Percentiles rank a stretch among this genome's conserved stretches.
phyloP scores from a whole-genome alignment of 164 flowering plant genomes.

The Vitis amurensis region DNA sequence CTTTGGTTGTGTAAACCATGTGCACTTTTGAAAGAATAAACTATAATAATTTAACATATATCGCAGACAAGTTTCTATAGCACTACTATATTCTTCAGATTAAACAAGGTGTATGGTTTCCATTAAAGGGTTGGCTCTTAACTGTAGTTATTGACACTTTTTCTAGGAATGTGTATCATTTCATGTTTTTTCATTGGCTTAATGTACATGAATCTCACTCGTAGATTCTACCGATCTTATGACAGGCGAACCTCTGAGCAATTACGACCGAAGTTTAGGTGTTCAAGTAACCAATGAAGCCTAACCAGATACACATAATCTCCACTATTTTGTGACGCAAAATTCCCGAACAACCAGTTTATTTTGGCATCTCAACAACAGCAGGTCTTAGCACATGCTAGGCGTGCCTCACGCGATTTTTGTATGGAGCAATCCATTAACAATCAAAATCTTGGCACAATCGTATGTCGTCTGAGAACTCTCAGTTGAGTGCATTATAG shows the following conservation, averaged over 20 bases:
- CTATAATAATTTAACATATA: too few relatives aligned
- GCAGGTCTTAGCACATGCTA: slow-evolving; percentile 71
- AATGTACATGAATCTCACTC: not conserved
- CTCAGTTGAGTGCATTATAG: too few relatives aligned
- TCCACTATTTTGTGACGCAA: too few relatives aligned
- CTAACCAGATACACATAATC: too few relatives aligned
- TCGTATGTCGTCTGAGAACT: too few relatives aligned
- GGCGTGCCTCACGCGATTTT: too few relatives aligned
- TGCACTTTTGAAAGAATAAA: too few relatives aligned
- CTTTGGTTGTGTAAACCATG: too few relatives aligned
- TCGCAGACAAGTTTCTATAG: too few relatives aligned
- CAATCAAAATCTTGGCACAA: slow-evolving; percentile 60
- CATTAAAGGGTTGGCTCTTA: slow-evolving; percentile 88
- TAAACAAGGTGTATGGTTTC: slow-evolving; percentile 76
- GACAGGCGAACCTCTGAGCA: slow-evolving; percentile 84
- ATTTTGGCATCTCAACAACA: slow-evolving; percentile 73
- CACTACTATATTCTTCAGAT: too few relatives aligned
- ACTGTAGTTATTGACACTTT: slow-evolving; percentile 55
- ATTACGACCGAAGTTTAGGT: slow-evolving; percentile 57
- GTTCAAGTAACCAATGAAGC: slow-evolving; percentile 72
- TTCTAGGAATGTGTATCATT: too few relatives aligned
- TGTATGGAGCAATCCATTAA: too few relatives aligned
- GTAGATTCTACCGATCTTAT: slow-evolving; percentile 2
- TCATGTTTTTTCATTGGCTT: not conserved
- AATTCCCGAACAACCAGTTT: slow-evolving; percentile 68